These are phyloP conservation scores for Quercus alba DNA, from an alignment of 306 rosid species.

Conservation along the genomic window DNA sequence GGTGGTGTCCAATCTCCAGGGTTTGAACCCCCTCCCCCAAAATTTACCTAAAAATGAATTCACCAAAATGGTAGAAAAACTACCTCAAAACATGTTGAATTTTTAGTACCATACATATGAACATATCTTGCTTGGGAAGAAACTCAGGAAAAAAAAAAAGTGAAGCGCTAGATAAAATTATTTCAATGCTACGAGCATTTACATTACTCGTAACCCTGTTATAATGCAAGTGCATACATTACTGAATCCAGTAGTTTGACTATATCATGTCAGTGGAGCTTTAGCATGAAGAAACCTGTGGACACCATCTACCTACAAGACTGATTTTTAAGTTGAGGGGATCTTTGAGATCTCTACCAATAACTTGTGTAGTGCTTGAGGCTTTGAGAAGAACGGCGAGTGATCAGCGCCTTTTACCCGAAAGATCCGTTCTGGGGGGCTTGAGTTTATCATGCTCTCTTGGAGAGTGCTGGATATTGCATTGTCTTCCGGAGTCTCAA, in stretches of 20 bases:
- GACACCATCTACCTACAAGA: conserved; percentile 8
- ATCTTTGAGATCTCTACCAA: conserved; percentile 78
- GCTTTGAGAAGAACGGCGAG: conserved; percentile 94
- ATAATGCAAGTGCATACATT: conserved; percentile 15
- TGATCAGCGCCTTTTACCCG: conserved; percentile 85
- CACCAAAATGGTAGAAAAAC: neutral
- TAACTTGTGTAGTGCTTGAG: conserved; percentile 93
- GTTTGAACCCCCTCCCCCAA: too few relatives aligned
- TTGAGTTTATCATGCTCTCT: conserved; percentile 68
- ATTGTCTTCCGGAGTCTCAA: conserved; percentile 84
- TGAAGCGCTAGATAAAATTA: neutral
- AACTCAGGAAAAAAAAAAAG: neutral
- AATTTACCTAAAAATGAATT: neutral
- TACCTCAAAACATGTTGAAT: neutral
- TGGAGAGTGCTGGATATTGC: conserved; percentile 74
- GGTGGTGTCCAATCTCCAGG: too few relatives aligned
- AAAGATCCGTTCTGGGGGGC: conserved; percentile 74
- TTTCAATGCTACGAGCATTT: conserved; percentile 27
- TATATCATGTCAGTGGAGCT: conserved; percentile 27
- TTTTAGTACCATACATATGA: neutral
- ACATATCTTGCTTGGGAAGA: conserved; percentile 1
- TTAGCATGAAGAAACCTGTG: conserved; percentile 21
- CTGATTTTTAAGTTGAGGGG: conserved; percentile 24
- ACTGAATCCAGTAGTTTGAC: conserved; percentile 12
- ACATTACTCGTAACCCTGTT: conserved; percentile 15